phyloP scores from a whole-genome alignment of 495 filamentous ascomycete genomes.

The Lichina pygmaea region DNA sequence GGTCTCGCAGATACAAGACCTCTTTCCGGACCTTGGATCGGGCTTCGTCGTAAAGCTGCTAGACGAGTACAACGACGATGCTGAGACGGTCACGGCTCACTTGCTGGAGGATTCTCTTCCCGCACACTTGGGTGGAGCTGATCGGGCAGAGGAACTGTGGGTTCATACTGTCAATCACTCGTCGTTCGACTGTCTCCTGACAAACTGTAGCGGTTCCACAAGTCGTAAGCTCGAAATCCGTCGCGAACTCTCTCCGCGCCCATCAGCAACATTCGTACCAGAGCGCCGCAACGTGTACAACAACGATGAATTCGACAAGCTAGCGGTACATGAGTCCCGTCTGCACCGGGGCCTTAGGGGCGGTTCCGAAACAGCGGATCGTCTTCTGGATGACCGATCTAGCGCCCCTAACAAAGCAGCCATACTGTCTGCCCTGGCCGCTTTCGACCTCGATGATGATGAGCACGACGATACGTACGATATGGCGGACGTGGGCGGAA shows the following conservation, averaged over 20 bases:
- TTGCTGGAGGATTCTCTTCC: conserved; percentile 66
- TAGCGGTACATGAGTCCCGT: conserved; percentile 28
- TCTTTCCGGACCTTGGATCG: conserved; percentile 74
- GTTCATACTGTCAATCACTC: conserved; percentile 3
- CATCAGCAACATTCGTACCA: conserved; percentile 16
- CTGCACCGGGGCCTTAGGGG: conserved; percentile 56
- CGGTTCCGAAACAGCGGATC: conserved; percentile 33
- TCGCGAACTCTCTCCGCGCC: conserved; percentile 11
- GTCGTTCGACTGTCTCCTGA: conserved; percentile 2
- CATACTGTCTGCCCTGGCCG: conserved; percentile 70
- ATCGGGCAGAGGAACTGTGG: conserved; percentile 27
- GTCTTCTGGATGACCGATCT: conserved; percentile 23
- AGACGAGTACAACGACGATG: conserved; percentile 48
- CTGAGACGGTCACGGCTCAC: conserved; percentile 57
- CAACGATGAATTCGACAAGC: conserved; percentile 54
- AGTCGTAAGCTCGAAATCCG: not conserved
- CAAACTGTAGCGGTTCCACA: conserved; percentile 9
- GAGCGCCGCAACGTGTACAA: conserved; percentile 44
- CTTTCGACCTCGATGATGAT: conserved; percentile 86
- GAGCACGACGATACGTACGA: conserved; percentile 97
- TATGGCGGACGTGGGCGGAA: conserved; percentile 66
- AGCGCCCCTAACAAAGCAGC: conserved; percentile 50
- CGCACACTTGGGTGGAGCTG: conserved; percentile 22
- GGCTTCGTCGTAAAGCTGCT: conserved; percentile 58
- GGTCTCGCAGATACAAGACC: conserved; percentile 66